Conservation (phyloP, 345 rosid species). For the Citrus medica region DNA sequence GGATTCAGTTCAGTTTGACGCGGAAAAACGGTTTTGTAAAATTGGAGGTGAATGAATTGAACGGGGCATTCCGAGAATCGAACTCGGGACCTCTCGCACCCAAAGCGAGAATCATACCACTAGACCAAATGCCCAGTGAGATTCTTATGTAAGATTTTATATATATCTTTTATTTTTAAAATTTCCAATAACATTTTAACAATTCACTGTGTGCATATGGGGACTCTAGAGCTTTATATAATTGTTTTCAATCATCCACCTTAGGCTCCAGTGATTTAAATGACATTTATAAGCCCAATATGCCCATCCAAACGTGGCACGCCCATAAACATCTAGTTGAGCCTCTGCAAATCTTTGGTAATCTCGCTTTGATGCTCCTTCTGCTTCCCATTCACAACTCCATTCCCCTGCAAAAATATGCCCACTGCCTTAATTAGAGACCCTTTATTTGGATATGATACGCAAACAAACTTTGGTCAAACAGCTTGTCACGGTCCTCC, state of each 20-base stretch:
- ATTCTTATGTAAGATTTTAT: accelerated
- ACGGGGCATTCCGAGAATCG: constrained; percentile 64
- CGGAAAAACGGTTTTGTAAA: no score
- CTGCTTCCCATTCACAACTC: constrained; percentile 18
- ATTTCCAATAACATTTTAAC: no score
- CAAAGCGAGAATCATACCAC: constrained; percentile 90
- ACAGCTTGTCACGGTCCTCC: not conserved
- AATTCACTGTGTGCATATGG: no score
- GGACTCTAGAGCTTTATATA: constrained; percentile 1
- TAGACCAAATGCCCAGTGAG: constrained; percentile 57
- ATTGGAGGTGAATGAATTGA: no score
- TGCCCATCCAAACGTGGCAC: constrained; percentile 37
- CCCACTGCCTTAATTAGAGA: not conserved
- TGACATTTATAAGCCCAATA: constrained; percentile 33
- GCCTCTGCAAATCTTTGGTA: constrained; percentile 24
- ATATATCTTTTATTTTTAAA: no score
- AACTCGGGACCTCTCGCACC: constrained; percentile 83
- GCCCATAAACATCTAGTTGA: constrained; percentile 24
- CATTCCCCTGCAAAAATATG: constrained; percentile 29
- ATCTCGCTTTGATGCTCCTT: constrained; percentile 22
- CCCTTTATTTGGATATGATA: not conserved
- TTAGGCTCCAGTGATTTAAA: constrained; percentile 21
- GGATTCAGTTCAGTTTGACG: no score
- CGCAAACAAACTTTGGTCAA: not conserved
- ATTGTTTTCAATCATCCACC: constrained; percentile 32